Evolutionary conservation across 371 early-diverging fungal species (phyloP).

Genomic region (Mucor lusitanicus): DNA sequence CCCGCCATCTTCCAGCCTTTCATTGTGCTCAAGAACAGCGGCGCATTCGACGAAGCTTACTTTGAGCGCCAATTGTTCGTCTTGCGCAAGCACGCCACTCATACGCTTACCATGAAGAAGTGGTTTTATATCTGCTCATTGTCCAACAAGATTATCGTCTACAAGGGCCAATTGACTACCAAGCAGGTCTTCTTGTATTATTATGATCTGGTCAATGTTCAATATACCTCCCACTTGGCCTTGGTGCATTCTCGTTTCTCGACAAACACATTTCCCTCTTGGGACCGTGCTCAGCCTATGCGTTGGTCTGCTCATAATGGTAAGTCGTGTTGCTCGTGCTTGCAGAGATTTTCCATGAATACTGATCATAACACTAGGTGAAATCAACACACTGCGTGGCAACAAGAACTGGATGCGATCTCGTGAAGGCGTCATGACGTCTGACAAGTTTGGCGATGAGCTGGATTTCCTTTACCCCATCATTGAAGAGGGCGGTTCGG

Average conservation of each 20-base stretch:
- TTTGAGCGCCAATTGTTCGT: conserved; percentile 90
- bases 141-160: conserved; percentile 88
- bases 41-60: conserved; percentile 60
- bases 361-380: conserved; percentile 57
- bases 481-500: conserved; percentile 94
- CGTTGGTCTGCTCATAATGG: conserved; percentile 97
- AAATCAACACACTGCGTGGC: conserved; percentile 96
- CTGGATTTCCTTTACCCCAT: conserved; percentile 89
- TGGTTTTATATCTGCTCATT: conserved; percentile 97
- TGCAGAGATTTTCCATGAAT: neutral
- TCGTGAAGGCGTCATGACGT: conserved; percentile 91
- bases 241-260: conserved; percentile 98
- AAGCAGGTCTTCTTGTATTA: conserved; percentile 92
- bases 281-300: conserved; percentile 98
- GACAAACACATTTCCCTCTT: conserved; percentile 97
- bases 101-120: conserved; percentile 73
- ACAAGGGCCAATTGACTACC: conserved; percentile 95
- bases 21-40: conserved; percentile 50
- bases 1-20: conserved; percentile 93
- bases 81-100: conserved; percentile 88
- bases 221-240: conserved; percentile 87
- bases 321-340: conserved; percentile 37
- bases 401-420: conserved; percentile 99
- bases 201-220: conserved; percentile 80
- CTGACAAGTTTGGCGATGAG: conserved; percentile 76